These are phyloP conservation scores for Cercospora citrullina DNA, from an alignment of 2,329 filamentous ascomycete species.

Conservation along the genomic window DNA sequence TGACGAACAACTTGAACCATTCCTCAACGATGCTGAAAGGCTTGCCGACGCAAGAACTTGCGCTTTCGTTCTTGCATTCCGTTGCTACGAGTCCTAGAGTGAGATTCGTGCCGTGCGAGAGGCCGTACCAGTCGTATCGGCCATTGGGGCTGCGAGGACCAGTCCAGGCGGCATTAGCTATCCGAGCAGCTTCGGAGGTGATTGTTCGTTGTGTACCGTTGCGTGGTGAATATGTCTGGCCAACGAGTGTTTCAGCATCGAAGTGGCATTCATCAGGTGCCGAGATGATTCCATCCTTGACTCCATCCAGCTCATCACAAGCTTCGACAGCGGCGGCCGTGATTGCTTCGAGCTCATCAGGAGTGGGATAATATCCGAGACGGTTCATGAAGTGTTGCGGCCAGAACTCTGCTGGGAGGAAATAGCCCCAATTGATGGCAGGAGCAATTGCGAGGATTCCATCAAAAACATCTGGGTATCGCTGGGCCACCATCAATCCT, in stretches of 20 bases:
- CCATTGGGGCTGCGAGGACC: slow-evolving; percentile 32
- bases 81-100: slow-evolving; percentile 32
- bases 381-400: slow-evolving; percentile 34
- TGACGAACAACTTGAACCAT: slow-evolving; percentile 42
- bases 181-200: slow-evolving; percentile 31
- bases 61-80: slow-evolving; percentile 24
- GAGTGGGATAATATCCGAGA: slow-evolving; percentile 25
- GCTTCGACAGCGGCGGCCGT: slow-evolving; percentile 34
- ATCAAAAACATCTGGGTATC: slow-evolving; percentile 41
- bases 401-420: slow-evolving; percentile 31
- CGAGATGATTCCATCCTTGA: slow-evolving; percentile 37
- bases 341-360: slow-evolving; percentile 39
- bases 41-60: slow-evolving; percentile 21
- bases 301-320: slow-evolving; percentile 40
- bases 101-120: slow-evolving; percentile 21
- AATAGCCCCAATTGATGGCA: slow-evolving; percentile 37
- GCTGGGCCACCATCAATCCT: slow-evolving; percentile 41
- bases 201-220: slow-evolving; percentile 27
- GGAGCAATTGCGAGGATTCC: slow-evolving; percentile 43
- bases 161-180: slow-evolving; percentile 38
- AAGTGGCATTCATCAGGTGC: slow-evolving; percentile 30
- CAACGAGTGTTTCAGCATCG: slow-evolving; percentile 38
- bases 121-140: slow-evolving; percentile 39
- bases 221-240: slow-evolving; percentile 39
- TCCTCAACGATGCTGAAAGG: slow-evolving; percentile 34